Base-by-base conservation (phyloP, 331 rosid genomes). In the Spiraea crenata region DNA sequence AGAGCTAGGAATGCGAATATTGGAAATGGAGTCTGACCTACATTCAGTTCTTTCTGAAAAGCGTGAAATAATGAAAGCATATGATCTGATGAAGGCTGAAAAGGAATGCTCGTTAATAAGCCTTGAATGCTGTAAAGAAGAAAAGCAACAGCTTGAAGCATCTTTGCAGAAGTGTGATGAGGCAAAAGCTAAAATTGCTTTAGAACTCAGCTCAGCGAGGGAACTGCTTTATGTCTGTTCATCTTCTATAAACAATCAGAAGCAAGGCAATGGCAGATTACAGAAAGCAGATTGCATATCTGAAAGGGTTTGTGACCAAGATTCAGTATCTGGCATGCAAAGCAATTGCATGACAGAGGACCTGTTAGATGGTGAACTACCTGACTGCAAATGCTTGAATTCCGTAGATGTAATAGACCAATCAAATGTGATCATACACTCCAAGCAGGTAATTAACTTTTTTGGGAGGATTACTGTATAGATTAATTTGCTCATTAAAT, bases 51-150 rank as follows among this genome's bases (percentile, higher is more conserved):
- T 95, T 59, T 81, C 96, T 69, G 98, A 89, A 68, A 95, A 86
- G 79, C 96, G 96, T 69, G 96, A 95, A 77, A 70, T 95, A 80
- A 65, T 80, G 83, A 95, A 78, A 47, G 92, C 89, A 5, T 95
- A 84, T 82, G 99, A 95, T 67, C 81, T 88, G 71, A 73, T 86
- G 79, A 85, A 89, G 82, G 96, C 96, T 78, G 98, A 95, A 84
- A 91, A 95, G 63, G 99, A 95, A 79, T 95, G 99, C 85, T 91
- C 96, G 17, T 68, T 74, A 40, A 95, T 95, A 83, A 79, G 86
- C 88, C 96, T 95, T 13, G 96, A 95, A 70, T 95, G 98, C 88
- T 95, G 96, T 75, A 91, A 88, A 85, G 96, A 88, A 87, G 99
- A 93, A 86, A 91, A 91, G 67, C 84, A 85, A 82, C 86, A 89